phyloP scores from a whole-genome alignment of 805 yeast species.

The Wickerhamiella nectarea region DNA sequence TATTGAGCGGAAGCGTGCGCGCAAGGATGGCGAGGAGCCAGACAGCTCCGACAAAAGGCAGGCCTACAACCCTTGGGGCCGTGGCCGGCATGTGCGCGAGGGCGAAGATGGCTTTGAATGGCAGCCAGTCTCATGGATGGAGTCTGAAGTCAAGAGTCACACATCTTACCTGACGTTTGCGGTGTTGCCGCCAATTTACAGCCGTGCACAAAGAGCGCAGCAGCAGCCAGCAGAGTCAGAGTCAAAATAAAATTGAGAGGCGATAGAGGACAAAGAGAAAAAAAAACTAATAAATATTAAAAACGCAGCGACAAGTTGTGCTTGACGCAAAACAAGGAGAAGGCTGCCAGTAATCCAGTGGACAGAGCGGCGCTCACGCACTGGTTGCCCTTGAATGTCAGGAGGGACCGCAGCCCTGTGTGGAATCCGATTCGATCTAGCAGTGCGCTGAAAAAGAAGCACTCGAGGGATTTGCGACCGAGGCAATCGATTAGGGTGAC shows the following conservation, averaged over 20 bases:
- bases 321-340: conserved; percentile 15
- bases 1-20: conserved; percentile 22
- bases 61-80: conserved; percentile 79
- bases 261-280: no score
- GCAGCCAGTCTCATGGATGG: conserved; percentile 73
- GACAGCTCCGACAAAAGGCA: conserved; percentile 11
- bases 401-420: not conserved
- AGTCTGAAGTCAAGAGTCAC: conserved; percentile 78
- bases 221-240: no score
- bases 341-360: conserved; percentile 15
- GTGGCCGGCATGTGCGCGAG: conserved; percentile 69
- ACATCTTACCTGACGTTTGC: conserved; percentile 94
- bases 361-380: conserved; percentile 11
- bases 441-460: conserved; percentile 21
- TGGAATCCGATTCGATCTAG: conserved; percentile 13
- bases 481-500: conserved; percentile 16
- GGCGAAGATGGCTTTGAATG: conserved; percentile 74
- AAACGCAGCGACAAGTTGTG: conserved; percentile 11
- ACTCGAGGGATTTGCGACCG: conserved; percentile 24
- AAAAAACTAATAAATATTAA: not conserved
- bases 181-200: conserved; percentile 27
- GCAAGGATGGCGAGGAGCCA: conserved; percentile 18
- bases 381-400: conserved; percentile 8
- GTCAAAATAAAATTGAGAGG: no score
- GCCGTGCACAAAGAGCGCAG: not conserved